Base-by-base conservation (phyloP, 2,329 filamentous ascomycete species). In the Cytospora piceae region DNA sequence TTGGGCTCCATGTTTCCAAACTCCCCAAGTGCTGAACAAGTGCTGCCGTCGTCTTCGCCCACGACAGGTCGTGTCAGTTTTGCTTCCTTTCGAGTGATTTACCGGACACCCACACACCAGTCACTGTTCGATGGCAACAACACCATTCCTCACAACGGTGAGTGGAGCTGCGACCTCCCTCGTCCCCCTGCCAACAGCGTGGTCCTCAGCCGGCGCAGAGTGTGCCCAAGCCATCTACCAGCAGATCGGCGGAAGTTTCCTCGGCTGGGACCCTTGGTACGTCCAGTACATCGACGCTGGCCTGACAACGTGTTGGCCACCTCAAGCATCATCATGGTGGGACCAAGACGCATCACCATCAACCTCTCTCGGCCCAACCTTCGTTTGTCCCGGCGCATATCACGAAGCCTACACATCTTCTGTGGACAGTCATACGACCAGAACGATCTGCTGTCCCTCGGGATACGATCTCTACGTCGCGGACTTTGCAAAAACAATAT, bases 221-320 rank as follows among this genome's bases (percentile, higher is more conserved):
- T 66, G 64, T 31, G 64, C 55, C 8, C 14, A 22, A 11, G 64
- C 34, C 15, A 9, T 66, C 20, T 66, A 66, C 49, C 24, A 56
- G 20, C 59, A 63, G 24, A 27, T 55, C 51, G 51, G 17, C 14
- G 59, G 64, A 22, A 51, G 24, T 6, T 59, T 66, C 7, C 14
- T 66, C 20, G 64, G 49, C 20, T 66, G 64, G 64, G 64, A 66
- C 17, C 60, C 64, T 24, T 66, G 59, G 55, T 63, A 58, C 20
- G 27, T 42, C n/a, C 29, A 52, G 3, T 27, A 51, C 9, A 29
- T 66, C 15, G 53, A 63, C 1, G 55, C 8, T 12, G 27, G 31
- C 4, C 24, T 63, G 15, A 46, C 64, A 4, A 66, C 56, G 7
- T 66, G 64, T 56, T 66, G 64, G 64, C 64, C 64, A 5, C 55